A percentile compares a stretch with the other conserved stretches of the same genome.
These are phyloP conservation scores for Thoreauomyces humboldtii DNA, from an alignment of 192 early-diverging fungal species.

Conservation along the genomic window DNA sequence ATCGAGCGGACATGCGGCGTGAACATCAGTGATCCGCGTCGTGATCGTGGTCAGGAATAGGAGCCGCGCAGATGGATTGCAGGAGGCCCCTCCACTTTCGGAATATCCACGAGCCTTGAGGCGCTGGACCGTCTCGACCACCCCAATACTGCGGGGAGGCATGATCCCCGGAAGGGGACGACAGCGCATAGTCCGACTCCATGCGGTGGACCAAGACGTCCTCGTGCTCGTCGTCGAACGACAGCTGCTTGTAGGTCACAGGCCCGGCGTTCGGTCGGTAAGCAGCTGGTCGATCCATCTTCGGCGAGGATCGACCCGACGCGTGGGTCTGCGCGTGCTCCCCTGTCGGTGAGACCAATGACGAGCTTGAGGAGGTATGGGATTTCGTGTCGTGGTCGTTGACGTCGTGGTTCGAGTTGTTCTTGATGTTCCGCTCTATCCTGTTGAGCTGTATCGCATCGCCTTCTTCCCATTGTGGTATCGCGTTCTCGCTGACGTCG, in stretches of 20 bases:
- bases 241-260: constrained; percentile 17
- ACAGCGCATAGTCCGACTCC: constrained; percentile 16
- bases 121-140: neutral
- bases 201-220: constrained; percentile 10
- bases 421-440: no score
- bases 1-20: no score
- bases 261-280: constrained; percentile 17
- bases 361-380: no score
- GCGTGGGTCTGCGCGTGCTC: no score
- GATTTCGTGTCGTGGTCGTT: no score
- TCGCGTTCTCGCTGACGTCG: constrained; percentile 15
- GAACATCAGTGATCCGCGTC: no score
- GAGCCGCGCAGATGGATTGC: constrained; percentile 20
- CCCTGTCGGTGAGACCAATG: no score
- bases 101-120: constrained; percentile 13
- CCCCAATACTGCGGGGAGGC: constrained; percentile 8
- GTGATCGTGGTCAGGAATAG: no score
- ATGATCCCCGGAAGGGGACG: constrained; percentile 5
- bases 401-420: no score
- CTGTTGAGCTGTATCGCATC: no score
- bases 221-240: constrained; percentile 22
- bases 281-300: neutral
- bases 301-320: no score
- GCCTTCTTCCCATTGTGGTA: no score
- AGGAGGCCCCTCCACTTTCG: constrained; percentile 8